Base-by-base conservation (phyloP, 2,329 filamentous ascomycete species). In the Claviceps capensis region DNA sequence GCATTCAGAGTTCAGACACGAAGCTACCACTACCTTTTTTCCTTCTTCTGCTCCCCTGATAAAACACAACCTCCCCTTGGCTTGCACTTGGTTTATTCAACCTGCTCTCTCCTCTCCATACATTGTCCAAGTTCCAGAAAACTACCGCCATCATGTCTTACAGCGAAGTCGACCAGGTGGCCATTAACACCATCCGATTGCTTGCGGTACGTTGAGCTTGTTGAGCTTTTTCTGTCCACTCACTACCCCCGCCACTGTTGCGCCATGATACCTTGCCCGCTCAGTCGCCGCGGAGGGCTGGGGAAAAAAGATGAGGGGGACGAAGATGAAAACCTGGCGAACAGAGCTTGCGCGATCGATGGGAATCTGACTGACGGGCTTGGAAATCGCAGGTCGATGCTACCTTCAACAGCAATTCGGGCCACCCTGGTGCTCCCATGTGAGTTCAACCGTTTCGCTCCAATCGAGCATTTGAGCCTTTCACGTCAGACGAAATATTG, bases 341-440 rank as follows among this genome's bases (percentile, higher is more conserved):
- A 52, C 60, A 57, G 9, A 30, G 40, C 9, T 3, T 37, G 9
- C 38, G 38, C 45, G 22, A 26, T 22, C 38, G 16, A 43, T 36
- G 30, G 8, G 17, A 13, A 4, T 34, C 7, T 23, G 34, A 50
- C 51, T 51, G 30, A 53, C 42, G 17, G 9, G 17, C 23, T 36
- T 42, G 45, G 22, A 14, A 19, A 34, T 48, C 37, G 19, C 69
- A 98, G 93, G 87, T 89, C 77, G 93, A 98, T 96, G 93, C 91
- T 70, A 96, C 90, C 67, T 83, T 84, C 73, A 79, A 86, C 71
- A 88, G 91, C 70, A 97, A 97, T 82, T 96, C 91, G 60, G 93
- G 93, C 69, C 93, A 98, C 77, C 93, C 93, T 66, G 93, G 93
- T 79, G 93, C 93, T 71, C 93, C 93, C 65, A 98, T 98, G 93